Evolutionary conservation across 2,329 filamentous ascomycete genomes (phyloP), one percentile per base, ranked within the genome.

Genomic region (Colletotrichum agaves): DNA sequence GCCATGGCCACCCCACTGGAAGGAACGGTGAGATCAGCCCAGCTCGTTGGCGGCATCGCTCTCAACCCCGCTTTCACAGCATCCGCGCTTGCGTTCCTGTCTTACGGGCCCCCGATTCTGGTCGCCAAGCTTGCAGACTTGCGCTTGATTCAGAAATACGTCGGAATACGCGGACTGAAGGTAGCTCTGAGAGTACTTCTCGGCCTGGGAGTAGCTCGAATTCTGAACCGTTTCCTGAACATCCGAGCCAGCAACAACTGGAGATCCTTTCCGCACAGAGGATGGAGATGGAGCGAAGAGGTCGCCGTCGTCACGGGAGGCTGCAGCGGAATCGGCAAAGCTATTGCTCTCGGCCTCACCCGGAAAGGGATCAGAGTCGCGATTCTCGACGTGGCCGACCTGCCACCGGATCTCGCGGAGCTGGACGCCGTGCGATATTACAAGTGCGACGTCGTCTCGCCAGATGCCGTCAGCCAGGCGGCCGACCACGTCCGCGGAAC

Each of bases 121-220:
- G 15, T 19, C 47, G 10, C 13, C 27, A 23, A 19, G 31, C 1
- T 52, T 31, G 31, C 23, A 2, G 0, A 35, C 0, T 52, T 27
- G n/a, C 8, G 12, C 0, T 0, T 19, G 3, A 0, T 50, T 23
- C 15, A 33, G n/a, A 5, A 10, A 15, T 11, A 31, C 0, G 12
- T 50, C 0, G 47, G 47, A n/a, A 3, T 50, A 2, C 17, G 10
- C 8, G 27, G 47, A 5, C 27, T 52, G 0, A 11, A 52, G 47
- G 31, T 17, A 35, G 47, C n/a, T 8, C 47, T 52, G 23, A 17
- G 31, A 31, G 17, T 52, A 8, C 31, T 33, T 5, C 8, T 35
- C 7, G 47, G 23, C 21, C 11, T 52, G 1, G 47, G 47, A 0
- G 4, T 52, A 1, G 27, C 23, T 12, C 21, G 21, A 4, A 4